phyloP scores from a whole-genome alignment of 176 grass and related monocot species.

The Avena sativa region DNA sequence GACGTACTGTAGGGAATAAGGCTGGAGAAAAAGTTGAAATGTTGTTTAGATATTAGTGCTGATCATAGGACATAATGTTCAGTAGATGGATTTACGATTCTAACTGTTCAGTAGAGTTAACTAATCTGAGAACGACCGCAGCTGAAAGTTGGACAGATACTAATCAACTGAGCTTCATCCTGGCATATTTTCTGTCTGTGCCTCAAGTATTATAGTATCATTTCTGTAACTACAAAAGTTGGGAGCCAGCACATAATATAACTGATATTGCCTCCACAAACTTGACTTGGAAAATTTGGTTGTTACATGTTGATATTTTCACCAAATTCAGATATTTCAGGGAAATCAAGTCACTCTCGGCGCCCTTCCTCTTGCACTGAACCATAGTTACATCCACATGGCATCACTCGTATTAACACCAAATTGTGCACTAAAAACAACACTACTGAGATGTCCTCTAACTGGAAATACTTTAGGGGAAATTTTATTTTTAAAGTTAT shows the following conservation, averaged over 20 bases:
- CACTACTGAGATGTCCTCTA: background rate
- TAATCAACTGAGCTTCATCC: background rate
- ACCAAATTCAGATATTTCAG: slow-evolving; percentile 10
- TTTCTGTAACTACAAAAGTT: background rate
- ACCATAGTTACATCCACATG: background rate
- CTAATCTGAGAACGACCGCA: background rate
- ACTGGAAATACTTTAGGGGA: background rate
- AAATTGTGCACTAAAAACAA: background rate
- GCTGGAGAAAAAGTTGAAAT: background rate
- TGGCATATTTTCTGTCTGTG: background rate
- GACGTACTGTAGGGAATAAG: background rate
- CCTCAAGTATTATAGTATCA: background rate
- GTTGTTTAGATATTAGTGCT: background rate
- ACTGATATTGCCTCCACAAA: slow-evolving; percentile 2
- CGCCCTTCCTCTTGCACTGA: background rate
- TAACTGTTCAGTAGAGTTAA: background rate
- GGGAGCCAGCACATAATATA: background rate
- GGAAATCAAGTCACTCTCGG: background rate
- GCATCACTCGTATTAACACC: background rate
- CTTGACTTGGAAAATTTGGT: slow-evolving; percentile 23
- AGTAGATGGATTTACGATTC: slow-evolving; percentile 8
- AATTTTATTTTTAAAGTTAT: background rate
- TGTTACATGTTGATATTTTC: background rate
- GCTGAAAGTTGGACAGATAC: background rate
- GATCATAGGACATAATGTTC: slow-evolving; percentile 1